Base-by-base conservation (phyloP, 139 green algal genomes). In the Pleodorina starrii region DNA sequence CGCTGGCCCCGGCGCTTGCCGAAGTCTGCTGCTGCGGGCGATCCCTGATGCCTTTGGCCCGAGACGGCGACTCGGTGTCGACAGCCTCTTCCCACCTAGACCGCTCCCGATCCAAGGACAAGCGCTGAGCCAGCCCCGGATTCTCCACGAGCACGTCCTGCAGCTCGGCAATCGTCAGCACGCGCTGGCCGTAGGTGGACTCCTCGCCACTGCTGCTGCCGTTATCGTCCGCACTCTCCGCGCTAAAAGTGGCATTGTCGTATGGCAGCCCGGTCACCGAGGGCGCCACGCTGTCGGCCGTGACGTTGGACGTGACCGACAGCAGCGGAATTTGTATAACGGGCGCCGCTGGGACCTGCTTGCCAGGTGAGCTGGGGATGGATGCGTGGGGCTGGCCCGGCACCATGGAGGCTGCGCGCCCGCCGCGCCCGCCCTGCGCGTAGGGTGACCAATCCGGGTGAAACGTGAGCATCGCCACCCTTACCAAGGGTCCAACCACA, bases 291-390 rank as follows among this genome's bases (percentile, higher is more conserved):
- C 54, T n/a, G 14, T 44, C 79, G 11, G 14, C 57, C 3, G 27
- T 35, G n/a, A 44, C 42, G 9, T 36, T 46, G 1, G 66, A 16
- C 38, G 12, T n/a, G 0, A 66, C 35, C 2, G 69, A 21, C 21
- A 27, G 68, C 25, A 82, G 46, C 0, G 84, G 84, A 44, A 89
- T 89, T 19, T 89, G 84, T 68, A 89, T 89, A 35, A 89, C 43
- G 69, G 84, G 84, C 35, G 82, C 82, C 0, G 82, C 82, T 10
- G 81, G 81, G 1, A 87, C 60, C 11, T 50, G 40, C 59, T 59
- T 75, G 59, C 38, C 12, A 14, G 59, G 79, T 27, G 78, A 85
- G 35, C 17, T 27, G 27, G 48, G 46, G 27, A 46, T n/a, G 5
- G 48, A 6, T 3, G 21, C 48, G 12, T 57, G 48, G 48, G 48